phyloP scores from a whole-genome alignment of 345 rosid genomes.

The Melaleuca quinquenervia region DNA sequence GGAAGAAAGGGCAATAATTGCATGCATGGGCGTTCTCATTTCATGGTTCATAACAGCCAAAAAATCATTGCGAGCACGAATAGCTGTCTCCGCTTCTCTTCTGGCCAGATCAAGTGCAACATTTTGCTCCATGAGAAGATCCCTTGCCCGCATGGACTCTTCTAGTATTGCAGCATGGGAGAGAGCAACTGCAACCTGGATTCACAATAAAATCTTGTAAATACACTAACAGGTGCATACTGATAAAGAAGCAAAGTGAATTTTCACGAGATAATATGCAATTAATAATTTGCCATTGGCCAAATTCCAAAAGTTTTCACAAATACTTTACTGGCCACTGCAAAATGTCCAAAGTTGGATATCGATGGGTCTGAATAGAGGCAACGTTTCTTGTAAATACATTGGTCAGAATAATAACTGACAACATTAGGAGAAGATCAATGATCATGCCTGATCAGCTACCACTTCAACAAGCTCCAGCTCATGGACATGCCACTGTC shows the following conservation, averaged over 20 bases:
- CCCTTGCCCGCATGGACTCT: conserved; percentile 98
- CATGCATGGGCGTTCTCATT: conserved; percentile 99
- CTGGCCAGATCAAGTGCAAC: conserved; percentile 90
- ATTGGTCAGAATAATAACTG: neutral
- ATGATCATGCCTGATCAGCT: conserved; percentile 70
- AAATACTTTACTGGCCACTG: neutral
- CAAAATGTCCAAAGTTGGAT: neutral
- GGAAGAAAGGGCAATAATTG: conserved; percentile 92
- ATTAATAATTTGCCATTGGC: neutral
- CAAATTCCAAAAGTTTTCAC: neutral
- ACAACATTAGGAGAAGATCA: neutral
- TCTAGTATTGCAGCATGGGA: conserved; percentile 97
- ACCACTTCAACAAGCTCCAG: conserved; percentile 98
- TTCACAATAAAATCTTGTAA: conserved; percentile 1
- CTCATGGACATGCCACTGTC: conserved; percentile 98
- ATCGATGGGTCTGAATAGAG: neutral
- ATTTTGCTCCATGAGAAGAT: conserved; percentile 93
- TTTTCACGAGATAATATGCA: neutral
- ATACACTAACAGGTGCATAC: neutral
- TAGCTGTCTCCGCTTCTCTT: conserved; percentile 93
- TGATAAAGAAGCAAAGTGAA: neutral
- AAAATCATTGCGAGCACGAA: conserved; percentile 93
- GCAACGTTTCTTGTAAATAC: neutral
- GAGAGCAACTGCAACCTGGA: conserved; percentile 94
- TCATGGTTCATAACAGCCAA: conserved; percentile 99